A percentile compares a stretch with the other conserved stretches of the same genome.
phyloP scores from a whole-genome alignment of 257 asterid genomes.

The Capsicum pubescens region DNA sequence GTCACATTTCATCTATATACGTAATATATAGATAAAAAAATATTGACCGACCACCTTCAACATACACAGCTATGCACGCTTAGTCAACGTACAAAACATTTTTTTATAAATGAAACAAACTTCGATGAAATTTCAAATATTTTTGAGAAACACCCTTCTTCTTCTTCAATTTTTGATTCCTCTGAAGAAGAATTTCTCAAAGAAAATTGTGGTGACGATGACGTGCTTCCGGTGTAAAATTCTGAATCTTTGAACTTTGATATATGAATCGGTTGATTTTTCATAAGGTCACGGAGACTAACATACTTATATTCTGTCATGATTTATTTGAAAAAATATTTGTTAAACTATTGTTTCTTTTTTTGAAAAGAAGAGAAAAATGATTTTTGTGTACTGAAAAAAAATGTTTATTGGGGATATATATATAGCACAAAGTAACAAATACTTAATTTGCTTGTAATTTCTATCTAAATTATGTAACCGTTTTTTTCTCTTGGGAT shows the following conservation, averaged over 20 bases:
- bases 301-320: neutral
- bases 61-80: neutral
- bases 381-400: neutral
- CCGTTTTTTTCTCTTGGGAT: neutral
- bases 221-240: neutral
- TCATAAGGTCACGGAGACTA: neutral
- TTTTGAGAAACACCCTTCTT: neutral
- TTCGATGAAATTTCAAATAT: neutral
- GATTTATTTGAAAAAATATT: too few relatives aligned
- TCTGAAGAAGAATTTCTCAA: neutral
- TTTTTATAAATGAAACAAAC: neutral
- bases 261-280: neutral
- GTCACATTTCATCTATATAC: neutral
- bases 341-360: neutral
- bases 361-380: neutral
- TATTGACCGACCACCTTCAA: neutral
- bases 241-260: neutral
- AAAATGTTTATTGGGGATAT: too few relatives aligned
- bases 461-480: neutral
- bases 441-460: neutral
- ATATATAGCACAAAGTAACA: slow-evolving; percentile 1
- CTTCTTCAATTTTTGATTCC: neutral
- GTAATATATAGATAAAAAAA: neutral
- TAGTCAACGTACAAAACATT: neutral
- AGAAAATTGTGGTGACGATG: slow-evolving; percentile 19